A percentile compares a stretch with the other conserved stretches of the same genome.
Conservation (phyloP, 345 rosid species). For the Combretum micranthum region DNA sequence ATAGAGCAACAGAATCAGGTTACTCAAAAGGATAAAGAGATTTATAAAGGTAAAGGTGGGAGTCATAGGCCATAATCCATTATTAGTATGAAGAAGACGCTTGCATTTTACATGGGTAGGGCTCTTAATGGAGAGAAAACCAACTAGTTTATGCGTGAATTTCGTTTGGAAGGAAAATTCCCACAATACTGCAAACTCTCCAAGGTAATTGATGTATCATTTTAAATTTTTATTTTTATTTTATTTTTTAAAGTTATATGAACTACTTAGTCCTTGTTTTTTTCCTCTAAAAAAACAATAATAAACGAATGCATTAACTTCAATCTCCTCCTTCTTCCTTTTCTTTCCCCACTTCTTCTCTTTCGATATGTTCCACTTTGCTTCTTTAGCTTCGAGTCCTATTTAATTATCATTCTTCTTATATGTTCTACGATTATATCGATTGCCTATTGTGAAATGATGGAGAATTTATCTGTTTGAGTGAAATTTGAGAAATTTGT, state of each 20-base stretch:
- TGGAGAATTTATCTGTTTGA: no score
- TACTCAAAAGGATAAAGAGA: conserved; percentile 92
- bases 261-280: background rate
- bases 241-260: no score
- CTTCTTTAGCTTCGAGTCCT: no score
- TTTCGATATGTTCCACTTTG: conserved; percentile 6
- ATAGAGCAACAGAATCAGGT: conserved; percentile 85
- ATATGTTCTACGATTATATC: no score
- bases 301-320: no score
- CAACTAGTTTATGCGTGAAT: conserved; percentile 97
- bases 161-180: conserved; percentile 77
- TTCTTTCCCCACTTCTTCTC: conserved; percentile 32
- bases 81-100: conserved; percentile 99
- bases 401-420: no score
- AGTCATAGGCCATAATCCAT: conserved; percentile 11
- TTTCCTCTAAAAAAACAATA: background rate
- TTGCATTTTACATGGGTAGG: conserved; percentile 89
- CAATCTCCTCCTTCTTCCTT: no score
- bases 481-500: no score
- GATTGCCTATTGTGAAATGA: no score
- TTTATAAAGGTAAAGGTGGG: conserved; percentile 51
- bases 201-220: conserved; percentile 34
- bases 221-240: background rate
- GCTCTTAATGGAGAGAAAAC: conserved; percentile 97
- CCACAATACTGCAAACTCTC: conserved; percentile 50